A percentile compares a stretch with the other conserved stretches of the same genome.
phyloP scores from a whole-genome alignment of 805 yeast genomes.

The Candida sanyiensis region DNA sequence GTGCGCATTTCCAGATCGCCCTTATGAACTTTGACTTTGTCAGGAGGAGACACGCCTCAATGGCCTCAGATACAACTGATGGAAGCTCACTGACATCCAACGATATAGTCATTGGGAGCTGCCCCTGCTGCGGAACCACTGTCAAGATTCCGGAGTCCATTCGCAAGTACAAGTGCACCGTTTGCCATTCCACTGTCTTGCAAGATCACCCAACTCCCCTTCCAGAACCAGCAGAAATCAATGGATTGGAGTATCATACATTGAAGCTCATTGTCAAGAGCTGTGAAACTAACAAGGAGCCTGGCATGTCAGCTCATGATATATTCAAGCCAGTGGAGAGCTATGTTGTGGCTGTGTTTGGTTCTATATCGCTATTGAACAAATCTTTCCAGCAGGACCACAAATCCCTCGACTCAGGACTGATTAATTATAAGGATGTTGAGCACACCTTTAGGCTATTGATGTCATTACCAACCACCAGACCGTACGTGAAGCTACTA shows the following conservation, averaged over 20 bases:
- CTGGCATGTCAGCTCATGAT: constrained; percentile 16
- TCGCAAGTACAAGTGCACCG: constrained; percentile 48
- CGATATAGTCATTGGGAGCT: constrained; percentile 18
- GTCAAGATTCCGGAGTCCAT: constrained; percentile 34
- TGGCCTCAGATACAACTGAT: constrained; percentile 6
- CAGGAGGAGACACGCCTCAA: background rate
- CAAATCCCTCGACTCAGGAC: constrained; percentile 25
- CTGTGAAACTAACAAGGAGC: constrained; percentile 6
- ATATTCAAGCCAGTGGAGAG: constrained; percentile 46
- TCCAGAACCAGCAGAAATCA: background rate
- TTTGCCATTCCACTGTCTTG: constrained; percentile 55
- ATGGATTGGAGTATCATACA: constrained; percentile 3
- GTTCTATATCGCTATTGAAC: constrained; percentile 43
- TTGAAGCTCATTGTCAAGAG: constrained; percentile 5
- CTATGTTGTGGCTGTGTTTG: constrained; percentile 42
- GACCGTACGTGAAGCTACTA: constrained; percentile 54
- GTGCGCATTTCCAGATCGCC: too few relatives aligned
- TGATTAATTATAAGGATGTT: constrained; percentile 45
- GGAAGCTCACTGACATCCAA: constrained; percentile 4
- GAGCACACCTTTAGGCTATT: constrained; percentile 41
- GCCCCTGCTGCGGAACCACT: constrained; percentile 44
- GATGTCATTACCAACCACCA: constrained; percentile 48
- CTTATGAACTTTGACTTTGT: constrained; percentile 4
- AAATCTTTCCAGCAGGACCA: constrained; percentile 41
- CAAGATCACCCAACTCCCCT: background rate